These are phyloP conservation scores for Pterulicium gracile DNA, from an alignment of 1,284 basidiomycete genomes.

Conservation along the genomic window DNA sequence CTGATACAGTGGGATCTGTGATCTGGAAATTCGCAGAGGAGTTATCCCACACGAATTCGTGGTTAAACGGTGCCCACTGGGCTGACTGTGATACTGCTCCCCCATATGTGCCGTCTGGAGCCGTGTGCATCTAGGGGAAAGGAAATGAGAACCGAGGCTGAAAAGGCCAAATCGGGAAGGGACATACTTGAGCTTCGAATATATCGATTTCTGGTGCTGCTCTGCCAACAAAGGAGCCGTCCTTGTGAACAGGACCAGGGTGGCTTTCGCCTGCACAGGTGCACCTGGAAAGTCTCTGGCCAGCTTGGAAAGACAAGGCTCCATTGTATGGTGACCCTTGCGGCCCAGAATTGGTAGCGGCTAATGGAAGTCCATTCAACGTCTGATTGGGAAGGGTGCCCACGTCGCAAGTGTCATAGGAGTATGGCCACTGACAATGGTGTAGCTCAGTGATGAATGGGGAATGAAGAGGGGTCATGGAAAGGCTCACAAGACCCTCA, in stretches of 20 bases:
- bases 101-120: background rate
- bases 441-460: background rate
- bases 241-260: slow-evolving; percentile 39
- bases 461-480: background rate
- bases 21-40: slow-evolving; percentile 14
- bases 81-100: slow-evolving; percentile 20
- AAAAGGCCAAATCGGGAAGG: too few relatives aligned
- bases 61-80: slow-evolving; percentile 24
- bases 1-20: slow-evolving; percentile 17
- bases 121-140: background rate
- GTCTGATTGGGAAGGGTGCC: slow-evolving; percentile 34
- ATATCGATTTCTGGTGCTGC: slow-evolving; percentile 41
- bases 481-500: slow-evolving; percentile 5
- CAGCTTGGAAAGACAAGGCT: slow-evolving; percentile 36
- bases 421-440: slow-evolving; percentile 37
- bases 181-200: slow-evolving; percentile 15
- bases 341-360: slow-evolving; percentile 3
- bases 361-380: slow-evolving; percentile 2
- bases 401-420: slow-evolving; percentile 42
- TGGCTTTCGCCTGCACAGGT: slow-evolving; percentile 44
- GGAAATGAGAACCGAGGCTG: too few relatives aligned
- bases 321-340: slow-evolving; percentile 5
- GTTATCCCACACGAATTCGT: slow-evolving; percentile 6
- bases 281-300: slow-evolving; percentile 37
- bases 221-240: slow-evolving; percentile 43